Evolutionary conservation across 2,329 filamentous ascomycete species (phyloP).

Genomic region (Colletotrichum limetticola): DNA sequence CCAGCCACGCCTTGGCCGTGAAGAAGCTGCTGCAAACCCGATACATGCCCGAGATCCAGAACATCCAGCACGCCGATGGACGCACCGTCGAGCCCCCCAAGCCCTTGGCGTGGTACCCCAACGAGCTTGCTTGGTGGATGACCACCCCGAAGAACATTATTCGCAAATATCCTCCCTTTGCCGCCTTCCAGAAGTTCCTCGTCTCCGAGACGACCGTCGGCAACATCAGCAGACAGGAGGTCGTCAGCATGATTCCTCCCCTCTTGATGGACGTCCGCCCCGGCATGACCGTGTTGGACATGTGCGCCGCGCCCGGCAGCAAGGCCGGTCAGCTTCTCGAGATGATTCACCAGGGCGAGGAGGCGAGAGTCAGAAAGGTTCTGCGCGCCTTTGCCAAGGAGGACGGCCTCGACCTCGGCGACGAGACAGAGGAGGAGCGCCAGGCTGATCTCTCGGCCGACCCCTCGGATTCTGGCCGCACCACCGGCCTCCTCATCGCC

Average conservation of each 20-base stretch:
- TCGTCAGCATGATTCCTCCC: constrained; percentile 98
- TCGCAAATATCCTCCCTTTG: constrained; percentile 92
- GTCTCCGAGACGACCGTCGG: constrained; percentile 97
- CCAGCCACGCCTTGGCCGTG: constrained; percentile 88
- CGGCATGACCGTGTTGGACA: constrained; percentile 92
- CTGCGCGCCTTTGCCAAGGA: constrained; percentile 72
- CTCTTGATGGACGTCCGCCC: constrained; percentile 91
- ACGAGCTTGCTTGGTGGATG: constrained; percentile 96
- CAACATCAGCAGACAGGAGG: constrained; percentile 97
- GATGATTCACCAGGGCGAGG: constrained; percentile 92
- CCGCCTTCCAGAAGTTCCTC: constrained; percentile 96
- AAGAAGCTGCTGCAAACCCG: constrained; percentile 87
- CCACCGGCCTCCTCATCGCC: constrained; percentile 91
- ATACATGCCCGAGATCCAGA: constrained; percentile 90
- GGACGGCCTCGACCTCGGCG: constrained; percentile 64
- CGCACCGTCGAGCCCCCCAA: constrained; percentile 83
- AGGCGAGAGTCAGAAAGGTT: constrained; percentile 81
- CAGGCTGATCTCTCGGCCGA: constrained; percentile 67
- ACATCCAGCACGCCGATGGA: constrained; percentile 85
- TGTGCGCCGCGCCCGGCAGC: constrained; percentile 96
- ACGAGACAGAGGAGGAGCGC: constrained; percentile 58
- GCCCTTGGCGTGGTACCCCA: constrained; percentile 91
- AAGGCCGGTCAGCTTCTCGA: constrained; percentile 96
- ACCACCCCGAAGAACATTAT: constrained; percentile 97
- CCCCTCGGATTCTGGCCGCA: constrained; percentile 80